A percentile compares a stretch with the other conserved stretches of the same genome.
These are phyloP conservation scores for Maudiozyma serrabonitensis DNA, from an alignment of 805 yeast species.

Conservation along the genomic window DNA sequence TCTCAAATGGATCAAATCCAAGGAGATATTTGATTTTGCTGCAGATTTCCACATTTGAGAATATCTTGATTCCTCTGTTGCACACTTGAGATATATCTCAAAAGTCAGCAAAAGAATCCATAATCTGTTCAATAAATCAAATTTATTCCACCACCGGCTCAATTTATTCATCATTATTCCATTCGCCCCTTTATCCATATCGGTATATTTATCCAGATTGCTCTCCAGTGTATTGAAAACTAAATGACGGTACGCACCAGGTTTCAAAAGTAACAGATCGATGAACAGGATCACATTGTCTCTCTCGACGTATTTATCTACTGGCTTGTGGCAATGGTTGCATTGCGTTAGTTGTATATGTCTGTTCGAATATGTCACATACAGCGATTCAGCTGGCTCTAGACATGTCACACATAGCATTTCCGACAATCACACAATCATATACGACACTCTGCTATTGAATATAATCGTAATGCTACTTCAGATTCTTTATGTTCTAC, in stretches of 20 bases:
- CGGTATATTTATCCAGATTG: constrained; percentile 10
- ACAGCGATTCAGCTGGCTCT: constrained; percentile 54
- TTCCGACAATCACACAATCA: not conserved
- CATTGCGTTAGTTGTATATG: constrained; percentile 78
- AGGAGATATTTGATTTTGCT: constrained; percentile 10
- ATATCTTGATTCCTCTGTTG: constrained; percentile 51
- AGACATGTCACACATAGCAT: constrained; percentile 92
- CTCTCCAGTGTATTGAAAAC: constrained; percentile 55
- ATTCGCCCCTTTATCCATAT: constrained; percentile 1
- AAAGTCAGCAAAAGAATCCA: constrained; percentile 60
- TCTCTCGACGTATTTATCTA: constrained; percentile 85
- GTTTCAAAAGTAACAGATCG: constrained; percentile 73
- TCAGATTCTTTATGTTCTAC: no score
- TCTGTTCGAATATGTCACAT: constrained; percentile 61
- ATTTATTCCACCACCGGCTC: constrained; percentile 14
- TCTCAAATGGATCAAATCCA: constrained; percentile 30
- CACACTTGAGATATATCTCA: constrained; percentile 90
- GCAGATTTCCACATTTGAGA: not conserved
- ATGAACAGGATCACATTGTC: constrained; percentile 78
- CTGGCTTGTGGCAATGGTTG: constrained; percentile 56
- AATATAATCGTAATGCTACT: not conserved
- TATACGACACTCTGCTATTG: not conserved
- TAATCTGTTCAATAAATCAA: constrained; percentile 35
- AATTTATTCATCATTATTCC: not conserved
- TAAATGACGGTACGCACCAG: constrained; percentile 81